Evolutionary conservation across 2,329 filamentous ascomycete genomes (phyloP).

Genomic region (Ophiostoma ulmi): DNA sequence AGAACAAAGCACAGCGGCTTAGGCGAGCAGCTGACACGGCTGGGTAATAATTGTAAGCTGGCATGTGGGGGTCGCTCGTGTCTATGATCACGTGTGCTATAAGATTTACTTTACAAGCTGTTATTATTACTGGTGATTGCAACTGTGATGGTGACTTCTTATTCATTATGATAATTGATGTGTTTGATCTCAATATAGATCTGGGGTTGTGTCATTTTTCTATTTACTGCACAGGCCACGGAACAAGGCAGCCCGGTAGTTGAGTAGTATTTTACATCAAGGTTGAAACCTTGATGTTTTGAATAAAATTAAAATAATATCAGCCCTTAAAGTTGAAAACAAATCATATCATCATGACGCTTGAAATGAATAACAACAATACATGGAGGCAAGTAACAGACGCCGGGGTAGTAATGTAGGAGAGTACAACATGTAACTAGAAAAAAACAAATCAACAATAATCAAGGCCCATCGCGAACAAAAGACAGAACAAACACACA

Average conservation of each 20-base stretch:
- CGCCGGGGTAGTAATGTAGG: background rate
- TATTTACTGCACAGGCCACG: background rate
- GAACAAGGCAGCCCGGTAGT: background rate
- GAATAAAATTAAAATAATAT: background rate
- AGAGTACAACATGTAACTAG: background rate
- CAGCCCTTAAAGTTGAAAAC: background rate
- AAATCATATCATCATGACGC: background rate
- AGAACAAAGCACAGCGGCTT: background rate
- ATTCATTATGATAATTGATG: background rate
- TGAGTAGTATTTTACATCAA: background rate
- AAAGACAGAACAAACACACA: conserved; percentile 1
- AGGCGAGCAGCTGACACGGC: too few relatives aligned
- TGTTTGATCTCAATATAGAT: background rate
- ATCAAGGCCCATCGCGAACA: background rate
- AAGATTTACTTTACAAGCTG: background rate
- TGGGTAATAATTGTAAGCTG: too few relatives aligned
- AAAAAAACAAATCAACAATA: background rate
- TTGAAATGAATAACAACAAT: background rate
- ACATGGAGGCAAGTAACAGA: background rate
- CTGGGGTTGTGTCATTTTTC: background rate
- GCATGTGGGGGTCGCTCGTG: background rate
- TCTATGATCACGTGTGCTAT: background rate
- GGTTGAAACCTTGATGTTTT: background rate
- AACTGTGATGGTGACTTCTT: background rate
- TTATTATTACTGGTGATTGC: background rate